Conservation (phyloP, 306 rosid genomes). For the Fagus crenata region DNA sequence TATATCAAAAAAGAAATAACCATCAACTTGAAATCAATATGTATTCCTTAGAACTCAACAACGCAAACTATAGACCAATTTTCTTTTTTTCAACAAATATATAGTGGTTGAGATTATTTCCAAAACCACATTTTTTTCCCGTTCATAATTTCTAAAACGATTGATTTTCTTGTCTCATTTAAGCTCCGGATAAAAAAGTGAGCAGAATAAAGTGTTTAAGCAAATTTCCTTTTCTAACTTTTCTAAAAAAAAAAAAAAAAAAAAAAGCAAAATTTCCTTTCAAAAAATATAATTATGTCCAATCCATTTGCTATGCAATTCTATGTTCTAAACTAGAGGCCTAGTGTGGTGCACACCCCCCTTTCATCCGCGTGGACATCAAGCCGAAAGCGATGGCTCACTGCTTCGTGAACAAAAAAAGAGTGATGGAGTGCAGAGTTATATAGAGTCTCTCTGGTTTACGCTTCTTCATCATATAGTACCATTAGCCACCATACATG, state of each 20-base stretch:
- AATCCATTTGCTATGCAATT: too few relatives aligned
- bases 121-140: background rate
- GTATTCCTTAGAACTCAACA: background rate
- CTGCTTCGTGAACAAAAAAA: background rate
- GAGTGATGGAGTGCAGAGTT: background rate
- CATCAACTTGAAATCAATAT: background rate
- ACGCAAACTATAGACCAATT: background rate
- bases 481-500: background rate
- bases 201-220: background rate
- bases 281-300: too few relatives aligned
- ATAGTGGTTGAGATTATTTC: background rate
- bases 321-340: background rate
- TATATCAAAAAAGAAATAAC: background rate
- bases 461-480: conserved; percentile 9
- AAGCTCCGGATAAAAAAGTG: too few relatives aligned
- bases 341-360: background rate
- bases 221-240: background rate
- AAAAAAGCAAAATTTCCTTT: too few relatives aligned
- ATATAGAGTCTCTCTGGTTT: background rate
- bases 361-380: conserved; percentile 16
- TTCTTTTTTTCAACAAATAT: background rate
- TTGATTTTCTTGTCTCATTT: too few relatives aligned
- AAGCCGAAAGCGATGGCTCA: background rate
- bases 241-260: too few relatives aligned
- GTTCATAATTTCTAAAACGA: background rate